Base-by-base conservation (phyloP, 169 alveolate species). In the Eimeria praecox region DNA sequence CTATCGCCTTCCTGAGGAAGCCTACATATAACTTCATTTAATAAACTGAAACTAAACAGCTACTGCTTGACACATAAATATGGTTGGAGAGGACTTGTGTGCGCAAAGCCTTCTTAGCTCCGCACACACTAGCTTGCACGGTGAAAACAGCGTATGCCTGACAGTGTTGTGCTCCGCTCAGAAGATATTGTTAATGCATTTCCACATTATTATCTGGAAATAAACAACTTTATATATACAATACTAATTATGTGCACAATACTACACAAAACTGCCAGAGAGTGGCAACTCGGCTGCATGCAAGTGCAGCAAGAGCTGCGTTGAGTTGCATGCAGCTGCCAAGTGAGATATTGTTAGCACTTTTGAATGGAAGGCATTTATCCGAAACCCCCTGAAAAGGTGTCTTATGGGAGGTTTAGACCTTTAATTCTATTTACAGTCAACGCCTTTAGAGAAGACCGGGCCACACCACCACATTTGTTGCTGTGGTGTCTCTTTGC, bases 281-380 rank as follows among this genome's bases (percentile, higher is more conserved):
- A 14, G 69, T 12, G 27, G 27, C 69, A 59, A 59, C 69, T 22
- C 69, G 30, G 27, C 69, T 59, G 69, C 69, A 59, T 59, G 69
- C 69, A 59, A 59, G 22, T 14, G 69, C 69, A 18, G 69, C 69
- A 20, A 59, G 69, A 59, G 69, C 69, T 59, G 62, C 2, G 69
- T 59, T 59, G 69, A 59, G 69, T 59, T 59, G 69, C 69, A 59
- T 59, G 69, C 69, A 59, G 69, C 69, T 59, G 69, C 30, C 69
- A 59, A 59, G 69, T 20, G 69, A 59, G 12, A 12, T 22, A 59
- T 0, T 12, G 30, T 1, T 22, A 59, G 30, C n/a, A 4, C 69
- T 59, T 59, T 59, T 59, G 69, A 22, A 22, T 59, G 69, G n/a
- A 20, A 12, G 0, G n/a, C 27, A 16, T 22, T 59, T 59, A n/a